Percentiles rank a stretch among this genome's conserved stretches.
Evolutionary conservation across 768 basidiomycete genomes (phyloP).

Genomic region (Dioszegia aurantiaca): DNA sequence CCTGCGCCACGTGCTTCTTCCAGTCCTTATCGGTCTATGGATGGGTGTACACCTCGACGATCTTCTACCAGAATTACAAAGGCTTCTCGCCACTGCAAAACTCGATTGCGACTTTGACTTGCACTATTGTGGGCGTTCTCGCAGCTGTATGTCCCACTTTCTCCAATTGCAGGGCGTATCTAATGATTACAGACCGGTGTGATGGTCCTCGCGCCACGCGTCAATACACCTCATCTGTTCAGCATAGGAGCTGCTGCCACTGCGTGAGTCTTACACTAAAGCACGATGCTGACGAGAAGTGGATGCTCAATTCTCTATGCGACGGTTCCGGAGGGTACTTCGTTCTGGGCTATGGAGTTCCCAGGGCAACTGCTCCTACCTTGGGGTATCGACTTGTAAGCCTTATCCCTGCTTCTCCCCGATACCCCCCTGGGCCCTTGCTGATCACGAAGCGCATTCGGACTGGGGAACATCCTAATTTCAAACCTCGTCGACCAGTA

Average conservation of each 20-base stretch:
- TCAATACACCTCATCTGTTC: constrained; percentile 25
- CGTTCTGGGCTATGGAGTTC: constrained; percentile 40
- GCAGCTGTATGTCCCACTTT: constrained; percentile 9
- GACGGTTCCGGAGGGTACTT: constrained; percentile 23
- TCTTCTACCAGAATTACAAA: constrained; percentile 32
- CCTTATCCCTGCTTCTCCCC: neutral
- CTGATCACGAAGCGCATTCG: constrained; percentile 17
- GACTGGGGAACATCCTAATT: constrained; percentile 28
- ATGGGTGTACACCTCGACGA: constrained; percentile 15
- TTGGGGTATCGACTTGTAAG: constrained; percentile 35
- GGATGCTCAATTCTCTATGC: constrained; percentile 29
- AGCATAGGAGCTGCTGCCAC: constrained; percentile 27
- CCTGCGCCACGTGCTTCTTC: constrained; percentile 17
- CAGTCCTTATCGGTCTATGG: constrained; percentile 13
- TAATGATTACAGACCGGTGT: constrained; percentile 5
- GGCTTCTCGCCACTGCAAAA: constrained; percentile 24
- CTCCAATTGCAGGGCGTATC: neutral
- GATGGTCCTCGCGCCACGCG: constrained; percentile 21
- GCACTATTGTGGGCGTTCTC: constrained; percentile 6
- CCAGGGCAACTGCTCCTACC: constrained; percentile 24
- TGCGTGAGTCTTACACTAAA: constrained; percentile 11
- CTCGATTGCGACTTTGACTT: constrained; percentile 19
- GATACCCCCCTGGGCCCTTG: neutral
- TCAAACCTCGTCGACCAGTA: constrained; percentile 29
- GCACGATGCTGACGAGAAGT: neutral